A percentile compares a stretch with the other conserved stretches of the same genome.
Conservation (phyloP, 2,329 filamentous ascomycete species). For the Fusarium sp. region DNA sequence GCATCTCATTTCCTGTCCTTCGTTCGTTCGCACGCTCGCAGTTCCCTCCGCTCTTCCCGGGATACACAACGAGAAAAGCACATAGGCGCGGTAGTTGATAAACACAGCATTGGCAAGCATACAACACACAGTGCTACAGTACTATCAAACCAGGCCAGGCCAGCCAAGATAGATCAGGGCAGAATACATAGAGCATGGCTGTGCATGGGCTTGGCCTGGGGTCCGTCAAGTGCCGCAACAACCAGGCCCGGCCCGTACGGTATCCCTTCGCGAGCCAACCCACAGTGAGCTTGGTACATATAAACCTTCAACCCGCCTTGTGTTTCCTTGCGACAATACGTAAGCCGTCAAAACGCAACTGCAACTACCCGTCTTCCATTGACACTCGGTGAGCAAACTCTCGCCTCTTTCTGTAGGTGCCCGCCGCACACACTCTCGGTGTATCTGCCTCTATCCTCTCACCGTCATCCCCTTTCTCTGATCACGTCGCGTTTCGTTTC, state of each 20-base stretch:
- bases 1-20: slow-evolving; percentile 3
- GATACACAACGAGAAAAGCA: slow-evolving; percentile 1
- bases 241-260: slow-evolving; percentile 37
- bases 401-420: slow-evolving; percentile 34
- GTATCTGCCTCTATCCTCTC: not conserved
- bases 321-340: slow-evolving; percentile 15
- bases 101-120: not conserved
- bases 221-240: slow-evolving; percentile 10
- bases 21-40: not conserved
- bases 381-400: slow-evolving; percentile 32
- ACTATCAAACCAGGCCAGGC: not conserved
- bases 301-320: slow-evolving; percentile 30
- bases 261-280: slow-evolving; percentile 15
- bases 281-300: slow-evolving; percentile 18
- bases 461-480: slow-evolving; percentile 4
- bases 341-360: slow-evolving; percentile 29
- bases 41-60: slow-evolving; percentile 1
- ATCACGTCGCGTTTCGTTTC: not conserved
- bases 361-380: slow-evolving; percentile 19
- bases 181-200: not conserved
- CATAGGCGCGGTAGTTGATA: not conserved
- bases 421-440: slow-evolving; percentile 13
- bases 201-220: not conserved
- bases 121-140: not conserved
- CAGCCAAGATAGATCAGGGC: not conserved